Evolutionary conservation across 306 rosid species (phyloP), one percentile per base, ranked within the genome.

Genomic region (Cucurbita moschata): DNA sequence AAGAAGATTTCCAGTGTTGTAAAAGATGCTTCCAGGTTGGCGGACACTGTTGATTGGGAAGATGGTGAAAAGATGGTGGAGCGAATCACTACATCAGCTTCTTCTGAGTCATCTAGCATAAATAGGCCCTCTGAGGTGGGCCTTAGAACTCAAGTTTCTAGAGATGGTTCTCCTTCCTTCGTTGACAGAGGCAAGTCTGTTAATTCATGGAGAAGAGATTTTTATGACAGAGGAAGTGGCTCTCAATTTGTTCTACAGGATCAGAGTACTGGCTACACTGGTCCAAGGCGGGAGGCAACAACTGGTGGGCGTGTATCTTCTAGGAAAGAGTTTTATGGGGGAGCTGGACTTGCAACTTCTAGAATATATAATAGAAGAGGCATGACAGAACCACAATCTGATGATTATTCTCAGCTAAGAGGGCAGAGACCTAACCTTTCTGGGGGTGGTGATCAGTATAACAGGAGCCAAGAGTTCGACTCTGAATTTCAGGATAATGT

Each of bases 31-130:
- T 75, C 83, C 14, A 83, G 87, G 83, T 52, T 76, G 76, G 79
- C 75, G 9, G 97, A 90, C 77, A 59, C 86, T 38, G 86, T 88
- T 77, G 90, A 94, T 74, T 94, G 98, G 98, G 98, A 94, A 75
- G 98, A 87, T 63, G 83, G 92, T 77, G 98, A 94, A 86, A 83
- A 91, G 82, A 88, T 88, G 94, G 96, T 89, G 79, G 96, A 90
- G 80, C 82, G 96, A 79, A 86, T 90, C 66, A 80, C 90, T 37
- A 83, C 94, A 52, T 94, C 92, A 0, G 93, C 89, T 51, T 90
- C 94, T 77, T 89, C 97, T 75, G 96, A 88, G 85, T 88, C 98
- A 11, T 86, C 93, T 13, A 78, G 86, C 84, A 79, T 88, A 80
- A 84, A 83, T 81, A 86, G 91, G 81, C 79, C 88, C 35, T 75